Base-by-base conservation (phyloP, 495 filamentous ascomycete species). In the Jackrogersella minutella region DNA sequence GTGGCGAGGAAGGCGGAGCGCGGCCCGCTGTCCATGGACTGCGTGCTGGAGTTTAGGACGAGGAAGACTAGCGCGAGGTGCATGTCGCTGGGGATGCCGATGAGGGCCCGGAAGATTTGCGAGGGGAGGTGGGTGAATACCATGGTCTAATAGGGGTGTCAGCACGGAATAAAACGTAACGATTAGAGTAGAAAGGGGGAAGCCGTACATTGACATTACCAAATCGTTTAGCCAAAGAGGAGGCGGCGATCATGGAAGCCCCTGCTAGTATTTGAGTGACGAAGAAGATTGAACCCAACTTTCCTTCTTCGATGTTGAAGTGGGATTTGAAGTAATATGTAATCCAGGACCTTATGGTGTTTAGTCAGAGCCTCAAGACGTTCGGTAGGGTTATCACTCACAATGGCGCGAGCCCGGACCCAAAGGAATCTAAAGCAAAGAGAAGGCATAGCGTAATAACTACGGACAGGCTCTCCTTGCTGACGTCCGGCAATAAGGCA, bases 1-100 rank as follows among this genome's bases (percentile, higher is more conserved):
- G 88, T 85, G 1, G 92, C 88, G 9, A 96, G 84, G 74, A 96
- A 93, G 0, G 93, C 92, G 1, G 90, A 85, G 0, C 92, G 86
- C 0, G 93, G 93, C 0, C 89, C 91, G 66, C 90, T 87, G 72
- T 96, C 92, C 92, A 96, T 96, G 57, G 80, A 88, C 62, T 86
- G 85, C 7, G 86, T 80, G 24, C 83, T 83, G 43, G 77, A 75
- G 67, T 82, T 81, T 6, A 82, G 63, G 7, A 77, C 70, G 0
- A 90, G 82, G 33, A 93, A 86, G 13, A 93, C 72, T 16, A 94
- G 78, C 0, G 88, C 83, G 2, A 90, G 59, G 2, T 77, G 76
- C 0, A 89, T 34, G 5, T 61, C 71, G 40, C 69, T 55, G 5
- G 80, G 71, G 7, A 74, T 21, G 0, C 77, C 78, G 19, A 82